These are phyloP conservation scores for Chaetothyriales sp. DNA, from an alignment of 2,329 filamentous ascomycete genomes.

Conservation along the genomic window DNA sequence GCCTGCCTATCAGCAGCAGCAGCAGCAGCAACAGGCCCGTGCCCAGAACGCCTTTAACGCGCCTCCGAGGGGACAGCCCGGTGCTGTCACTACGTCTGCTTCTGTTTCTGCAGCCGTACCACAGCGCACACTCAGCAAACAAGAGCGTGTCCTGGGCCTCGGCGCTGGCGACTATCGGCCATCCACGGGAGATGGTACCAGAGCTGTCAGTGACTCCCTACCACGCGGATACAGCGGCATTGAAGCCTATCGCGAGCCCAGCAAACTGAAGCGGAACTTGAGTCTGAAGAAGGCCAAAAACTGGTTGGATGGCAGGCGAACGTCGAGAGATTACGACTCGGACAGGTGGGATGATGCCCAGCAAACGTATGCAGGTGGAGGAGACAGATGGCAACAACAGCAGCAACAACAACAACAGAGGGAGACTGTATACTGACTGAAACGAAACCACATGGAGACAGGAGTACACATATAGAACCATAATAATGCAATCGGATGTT, in stretches of 20 bases:
- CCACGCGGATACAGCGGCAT: slow-evolving; percentile 20
- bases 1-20: not conserved
- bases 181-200: not conserved
- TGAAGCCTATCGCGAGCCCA: slow-evolving; percentile 20
- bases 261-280: slow-evolving; percentile 16
- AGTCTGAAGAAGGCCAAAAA: slow-evolving; percentile 11
- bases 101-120: slow-evolving; percentile 1
- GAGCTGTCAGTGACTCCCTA: not conserved
- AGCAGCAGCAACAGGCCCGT: not conserved
- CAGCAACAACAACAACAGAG: too few species aligned
- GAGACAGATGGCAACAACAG: not conserved
- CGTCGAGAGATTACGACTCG: not conserved
- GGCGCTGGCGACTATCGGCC: not conserved
- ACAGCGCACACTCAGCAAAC: slow-evolving; percentile 12
- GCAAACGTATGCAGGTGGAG: not conserved
- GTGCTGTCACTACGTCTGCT: not conserved
- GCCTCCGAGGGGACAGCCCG: not conserved
- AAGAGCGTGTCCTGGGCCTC: slow-evolving; percentile 13
- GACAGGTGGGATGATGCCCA: not conserved
- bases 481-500: not conserved
- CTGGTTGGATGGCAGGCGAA: slow-evolving; percentile 11
- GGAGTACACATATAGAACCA: too few species aligned
- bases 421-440: not conserved
- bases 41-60: not conserved
- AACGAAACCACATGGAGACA: not conserved